Base-by-base conservation (phyloP, 495 filamentous ascomycete species). In the Lentithecium fluviatile region DNA sequence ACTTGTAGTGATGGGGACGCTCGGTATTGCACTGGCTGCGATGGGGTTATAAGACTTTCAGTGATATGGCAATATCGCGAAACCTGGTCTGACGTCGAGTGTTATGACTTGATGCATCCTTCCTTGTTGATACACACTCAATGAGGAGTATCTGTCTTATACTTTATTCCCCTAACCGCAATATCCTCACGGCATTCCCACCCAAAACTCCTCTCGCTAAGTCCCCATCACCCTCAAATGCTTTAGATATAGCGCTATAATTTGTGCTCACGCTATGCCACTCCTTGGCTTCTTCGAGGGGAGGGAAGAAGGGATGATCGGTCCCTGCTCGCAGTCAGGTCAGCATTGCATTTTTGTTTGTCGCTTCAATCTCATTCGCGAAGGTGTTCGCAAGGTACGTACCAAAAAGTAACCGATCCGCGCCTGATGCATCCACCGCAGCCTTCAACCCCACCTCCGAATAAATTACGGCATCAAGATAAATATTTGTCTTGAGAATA, bases 281-380 rank as follows among this genome's bases (percentile, higher is more conserved):
- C 64, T 87, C 78, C 42, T 78, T 78, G 53, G 82, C 81, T 21
- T 77, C 78, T 24, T 77, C 77, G 13, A 95, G 65, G 1, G 91
- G 91, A 32, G 93, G 93, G 74, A 96, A 97, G 76, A 97, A 97
- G 0, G 93, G 93, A 75, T 96, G 90, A 72, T 96, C 93, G 2
- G 90, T 95, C 19, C 89, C 82, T 84, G 29, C 2, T 12, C 10
- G 10, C 12, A 29, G 38, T 58, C 29, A 58, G 38, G 12, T 50
- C 26, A 29, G 32, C 19, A 43, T 25, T n/a, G n/a, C 40, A 43
- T 15, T 43, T 20, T 15, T 20, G 3, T 43, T 43, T 13, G 4
- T 15, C 3, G 19, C 40, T 7, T 7, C 36, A 38, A 15, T 15
- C 36, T 38, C 15, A 15, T 38, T 38, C n/a, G 13, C 5, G 15